A percentile compares a stretch with the other conserved stretches of the same genome.
Conservation (phyloP, 176 grass and related monocot species). For the Poa pratensis region DNA sequence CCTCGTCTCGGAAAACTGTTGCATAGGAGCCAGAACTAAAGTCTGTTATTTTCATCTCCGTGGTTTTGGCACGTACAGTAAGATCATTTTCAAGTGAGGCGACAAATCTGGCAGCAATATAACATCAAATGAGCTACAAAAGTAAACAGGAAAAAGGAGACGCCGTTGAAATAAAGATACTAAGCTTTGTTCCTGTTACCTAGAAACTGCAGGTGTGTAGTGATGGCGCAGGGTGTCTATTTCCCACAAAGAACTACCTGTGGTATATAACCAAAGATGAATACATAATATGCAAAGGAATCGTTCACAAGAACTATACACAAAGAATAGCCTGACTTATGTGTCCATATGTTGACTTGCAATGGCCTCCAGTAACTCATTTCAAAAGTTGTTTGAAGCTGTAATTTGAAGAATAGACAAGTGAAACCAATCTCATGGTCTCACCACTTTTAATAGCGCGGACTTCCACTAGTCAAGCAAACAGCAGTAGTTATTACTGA, state of each 20-base stretch:
- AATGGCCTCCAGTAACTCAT: background rate
- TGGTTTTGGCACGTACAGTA: constrained; percentile 85
- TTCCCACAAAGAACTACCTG: constrained; percentile 97
- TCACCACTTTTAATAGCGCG: background rate
- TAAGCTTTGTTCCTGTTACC: constrained; percentile 50
- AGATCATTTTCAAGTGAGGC: constrained; percentile 90
- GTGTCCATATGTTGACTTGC: background rate
- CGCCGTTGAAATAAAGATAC: constrained; percentile 22
- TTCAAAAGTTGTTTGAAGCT: constrained; percentile 3
- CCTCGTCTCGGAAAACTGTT: constrained; percentile 93
- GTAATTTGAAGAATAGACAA: constrained; percentile 20
- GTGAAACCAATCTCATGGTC: constrained; percentile 3
- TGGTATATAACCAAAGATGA: constrained; percentile 30
- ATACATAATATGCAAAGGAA: constrained; percentile 9
- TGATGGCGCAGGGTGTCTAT: constrained; percentile 85
- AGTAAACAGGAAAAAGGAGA: constrained; percentile 20
- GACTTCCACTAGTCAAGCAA: constrained; percentile 34
- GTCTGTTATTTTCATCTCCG: constrained; percentile 84
- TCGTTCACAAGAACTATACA: background rate
- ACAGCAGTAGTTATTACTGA: constrained; percentile 13
- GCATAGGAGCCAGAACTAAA: constrained; percentile 93
- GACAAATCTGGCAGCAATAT: constrained; percentile 67
- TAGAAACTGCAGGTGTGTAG: constrained; percentile 84
- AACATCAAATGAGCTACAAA: constrained; percentile 30
- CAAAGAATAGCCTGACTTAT: constrained; percentile 1